Percentiles rank a stretch among this genome's conserved stretches.
Evolutionary conservation across 257 asterid species (phyloP).

Genomic region (Penstemon barbatus): DNA sequence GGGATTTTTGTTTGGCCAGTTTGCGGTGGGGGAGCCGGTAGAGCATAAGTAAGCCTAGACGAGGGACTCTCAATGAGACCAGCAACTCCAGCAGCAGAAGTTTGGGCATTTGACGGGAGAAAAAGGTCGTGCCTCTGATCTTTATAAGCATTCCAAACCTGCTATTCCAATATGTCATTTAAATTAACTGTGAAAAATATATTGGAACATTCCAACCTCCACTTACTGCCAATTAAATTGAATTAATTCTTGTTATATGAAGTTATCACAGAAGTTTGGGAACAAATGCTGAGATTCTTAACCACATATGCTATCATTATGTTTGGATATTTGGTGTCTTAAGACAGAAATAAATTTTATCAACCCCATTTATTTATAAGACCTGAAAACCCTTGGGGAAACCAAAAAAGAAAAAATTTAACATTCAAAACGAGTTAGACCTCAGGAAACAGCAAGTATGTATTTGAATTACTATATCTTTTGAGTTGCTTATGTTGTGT

Average conservation of each 20-base stretch:
- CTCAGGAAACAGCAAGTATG: background rate
- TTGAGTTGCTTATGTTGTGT: too few species aligned
- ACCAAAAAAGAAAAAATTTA: too few species aligned
- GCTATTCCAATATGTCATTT: constrained; percentile 22
- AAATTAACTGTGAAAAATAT: background rate
- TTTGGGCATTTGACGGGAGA: constrained; percentile 97
- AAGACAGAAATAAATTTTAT: background rate
- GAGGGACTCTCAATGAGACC: constrained; percentile 93
- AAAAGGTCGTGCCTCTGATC: constrained; percentile 95
- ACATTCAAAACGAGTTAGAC: too few species aligned
- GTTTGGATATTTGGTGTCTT: background rate
- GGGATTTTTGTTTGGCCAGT: constrained; percentile 49
- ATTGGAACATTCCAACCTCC: background rate
- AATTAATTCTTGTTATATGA: background rate
- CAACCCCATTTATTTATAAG: background rate
- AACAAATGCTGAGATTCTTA: background rate
- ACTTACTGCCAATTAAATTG: background rate
- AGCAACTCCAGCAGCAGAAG: constrained; percentile 98
- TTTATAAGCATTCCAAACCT: constrained; percentile 98
- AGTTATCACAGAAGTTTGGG: background rate
- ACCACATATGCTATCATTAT: background rate
- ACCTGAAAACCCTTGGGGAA: too few species aligned
- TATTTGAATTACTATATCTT: too few species aligned
- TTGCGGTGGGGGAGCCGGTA: constrained; percentile 76
- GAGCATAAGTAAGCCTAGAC: constrained; percentile 72